phyloP scores from a whole-genome alignment of 2,329 filamentous ascomycete species.

The Venturia effusa region DNA sequence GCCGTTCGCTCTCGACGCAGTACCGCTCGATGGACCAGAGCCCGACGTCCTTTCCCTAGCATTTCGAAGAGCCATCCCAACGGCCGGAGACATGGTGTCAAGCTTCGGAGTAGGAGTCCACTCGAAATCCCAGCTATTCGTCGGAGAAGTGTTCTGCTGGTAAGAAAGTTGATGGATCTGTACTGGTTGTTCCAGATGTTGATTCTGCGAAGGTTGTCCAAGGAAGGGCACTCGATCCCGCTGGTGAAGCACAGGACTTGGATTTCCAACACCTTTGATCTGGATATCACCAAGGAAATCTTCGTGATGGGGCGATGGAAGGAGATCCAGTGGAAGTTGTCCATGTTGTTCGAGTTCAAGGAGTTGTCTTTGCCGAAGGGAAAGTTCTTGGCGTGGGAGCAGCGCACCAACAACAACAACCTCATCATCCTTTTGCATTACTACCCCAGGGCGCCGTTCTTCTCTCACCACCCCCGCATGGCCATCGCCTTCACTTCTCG shows the following conservation, averaged over 20 bases:
- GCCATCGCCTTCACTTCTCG: background rate
- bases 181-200: background rate
- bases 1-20: background rate
- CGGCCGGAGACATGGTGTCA: background rate
- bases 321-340: background rate
- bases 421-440: background rate
- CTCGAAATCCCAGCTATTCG: background rate
- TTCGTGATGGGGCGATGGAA: constrained; percentile 2
- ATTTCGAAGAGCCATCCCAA: background rate
- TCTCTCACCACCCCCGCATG: background rate
- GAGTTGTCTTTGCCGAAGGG: background rate
- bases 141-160: background rate
- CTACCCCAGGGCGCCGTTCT: too few relatives aligned
- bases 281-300: background rate
- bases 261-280: background rate
- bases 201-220: background rate
- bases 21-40: background rate
- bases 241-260: background rate
- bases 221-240: background rate
- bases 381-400: too few relatives aligned
- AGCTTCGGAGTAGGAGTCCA: background rate
- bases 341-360: background rate
- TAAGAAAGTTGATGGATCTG: background rate
- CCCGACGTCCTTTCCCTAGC: background rate
- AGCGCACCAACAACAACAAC: background rate